Conservation (phyloP, 441 rosid species). For the Erysimum cheiri region DNA sequence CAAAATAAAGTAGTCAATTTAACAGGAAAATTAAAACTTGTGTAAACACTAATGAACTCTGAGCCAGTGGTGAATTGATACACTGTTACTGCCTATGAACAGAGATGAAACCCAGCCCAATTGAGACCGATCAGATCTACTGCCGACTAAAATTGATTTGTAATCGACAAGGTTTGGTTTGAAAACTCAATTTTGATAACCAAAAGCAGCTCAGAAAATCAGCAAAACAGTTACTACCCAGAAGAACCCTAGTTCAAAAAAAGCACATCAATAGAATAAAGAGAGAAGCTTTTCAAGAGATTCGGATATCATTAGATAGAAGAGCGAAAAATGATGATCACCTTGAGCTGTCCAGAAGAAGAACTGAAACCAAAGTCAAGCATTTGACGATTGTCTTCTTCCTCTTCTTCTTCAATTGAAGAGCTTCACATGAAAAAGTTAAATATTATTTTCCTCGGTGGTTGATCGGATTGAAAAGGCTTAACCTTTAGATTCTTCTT, state of each 20-base stretch:
- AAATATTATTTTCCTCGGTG: not conserved
- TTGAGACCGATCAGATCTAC: slow-evolving; percentile 55
- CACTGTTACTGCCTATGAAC: slow-evolving; percentile 4
- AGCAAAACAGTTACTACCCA: slow-evolving; percentile 35
- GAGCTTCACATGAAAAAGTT: slow-evolving; percentile 21
- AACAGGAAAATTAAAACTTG: slow-evolving; percentile 1
- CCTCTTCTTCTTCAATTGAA: slow-evolving; percentile 29
- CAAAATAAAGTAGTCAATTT: not conserved
- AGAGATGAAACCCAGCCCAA: slow-evolving; percentile 20
- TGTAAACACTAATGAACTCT: slow-evolving; percentile 6
- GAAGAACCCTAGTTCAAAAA: slow-evolving; percentile 24
- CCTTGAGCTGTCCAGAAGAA: slow-evolving; percentile 50
- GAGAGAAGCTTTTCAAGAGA: slow-evolving; percentile 12
- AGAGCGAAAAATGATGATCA: slow-evolving; percentile 40
- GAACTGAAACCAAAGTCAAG: slow-evolving; percentile 46
- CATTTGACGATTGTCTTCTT: slow-evolving; percentile 47
- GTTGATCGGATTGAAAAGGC: slow-evolving; percentile 31
- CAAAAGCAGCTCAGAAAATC: slow-evolving; percentile 22
- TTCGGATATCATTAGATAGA: not conserved
- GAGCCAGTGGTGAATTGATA: slow-evolving; percentile 13
- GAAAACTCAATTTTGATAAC: slow-evolving; percentile 25
- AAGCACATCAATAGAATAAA: slow-evolving; percentile 1
- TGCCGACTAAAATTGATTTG: slow-evolving; percentile 21
- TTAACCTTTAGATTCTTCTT: slow-evolving; percentile 15
- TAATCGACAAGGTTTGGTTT: not conserved